Conservation (phyloP, 1,284 basidiomycete species). For the Ceraceosorus bombacis region DNA sequence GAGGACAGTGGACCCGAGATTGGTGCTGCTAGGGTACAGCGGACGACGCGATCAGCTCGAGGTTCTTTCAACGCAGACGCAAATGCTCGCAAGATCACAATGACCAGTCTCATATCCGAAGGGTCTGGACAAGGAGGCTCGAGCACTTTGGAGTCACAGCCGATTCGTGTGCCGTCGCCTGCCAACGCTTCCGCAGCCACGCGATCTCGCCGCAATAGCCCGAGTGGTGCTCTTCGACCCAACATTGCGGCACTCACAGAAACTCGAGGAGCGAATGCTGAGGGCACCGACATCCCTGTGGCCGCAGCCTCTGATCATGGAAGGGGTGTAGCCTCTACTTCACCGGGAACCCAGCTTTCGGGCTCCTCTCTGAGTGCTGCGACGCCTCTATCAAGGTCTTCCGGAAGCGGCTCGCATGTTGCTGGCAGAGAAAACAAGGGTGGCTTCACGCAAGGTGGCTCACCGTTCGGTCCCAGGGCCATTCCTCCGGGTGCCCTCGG, state of each 20-base stretch:
- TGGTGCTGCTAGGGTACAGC: neutral
- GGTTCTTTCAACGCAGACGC: neutral
- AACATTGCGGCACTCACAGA: neutral
- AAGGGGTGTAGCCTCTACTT: conserved; percentile 15
- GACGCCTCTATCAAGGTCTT: no score
- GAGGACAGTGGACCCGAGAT: neutral
- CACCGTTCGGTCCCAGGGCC: no score
- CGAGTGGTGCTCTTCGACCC: neutral
- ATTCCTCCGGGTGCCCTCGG: no score
- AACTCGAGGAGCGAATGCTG: neutral
- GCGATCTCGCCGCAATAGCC: conserved; percentile 3
- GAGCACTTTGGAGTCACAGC: neutral
- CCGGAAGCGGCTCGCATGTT: no score
- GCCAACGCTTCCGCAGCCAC: neutral
- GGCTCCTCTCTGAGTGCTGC: no score
- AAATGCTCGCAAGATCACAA: conserved; percentile 25
- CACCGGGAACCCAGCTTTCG: neutral
- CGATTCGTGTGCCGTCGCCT: neutral
- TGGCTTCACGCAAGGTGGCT: no score
- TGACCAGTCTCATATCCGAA: conserved; percentile 41
- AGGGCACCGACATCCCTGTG: conserved; percentile 22
- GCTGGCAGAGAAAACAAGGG: no score
- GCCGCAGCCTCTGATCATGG: conserved; percentile 31
- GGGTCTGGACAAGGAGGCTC: conserved; percentile 16
- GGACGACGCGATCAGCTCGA: neutral